phyloP scores from a whole-genome alignment of 2,329 filamentous ascomycete genomes.

The Ceratocystis eucalypticola region DNA sequence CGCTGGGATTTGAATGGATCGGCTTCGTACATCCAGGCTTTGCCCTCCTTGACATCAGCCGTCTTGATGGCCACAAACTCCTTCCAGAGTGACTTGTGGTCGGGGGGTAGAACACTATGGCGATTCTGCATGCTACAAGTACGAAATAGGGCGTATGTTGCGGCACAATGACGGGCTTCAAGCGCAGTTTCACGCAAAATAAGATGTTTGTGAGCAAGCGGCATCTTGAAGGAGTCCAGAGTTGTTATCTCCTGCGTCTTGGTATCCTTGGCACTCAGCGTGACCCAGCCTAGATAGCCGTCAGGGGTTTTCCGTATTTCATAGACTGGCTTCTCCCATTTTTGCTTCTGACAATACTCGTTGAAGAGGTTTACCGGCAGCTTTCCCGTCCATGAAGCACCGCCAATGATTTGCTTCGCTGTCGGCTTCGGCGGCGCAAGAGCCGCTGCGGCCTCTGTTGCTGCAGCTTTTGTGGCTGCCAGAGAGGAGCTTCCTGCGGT shows the following conservation, averaged over 20 bases:
- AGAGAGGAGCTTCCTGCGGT: background rate
- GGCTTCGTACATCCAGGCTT: slow-evolving; percentile 82
- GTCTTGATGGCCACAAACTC: slow-evolving; percentile 74
- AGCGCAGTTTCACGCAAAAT: slow-evolving; percentile 65
- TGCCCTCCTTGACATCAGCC: slow-evolving; percentile 62
- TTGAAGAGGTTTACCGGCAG: slow-evolving; percentile 84
- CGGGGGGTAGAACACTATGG: slow-evolving; percentile 84
- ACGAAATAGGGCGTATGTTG: slow-evolving; percentile 79
- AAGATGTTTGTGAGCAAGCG: slow-evolving; percentile 60
- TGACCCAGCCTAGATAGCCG: slow-evolving; percentile 68
- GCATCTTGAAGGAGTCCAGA: slow-evolving; percentile 71
- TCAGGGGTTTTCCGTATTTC: slow-evolving; percentile 61
- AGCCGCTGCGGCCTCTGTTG: slow-evolving; percentile 10
- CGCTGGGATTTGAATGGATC: slow-evolving; percentile 77
- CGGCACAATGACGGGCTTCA: slow-evolving; percentile 86
- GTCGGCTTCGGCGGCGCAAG: slow-evolving; percentile 45
- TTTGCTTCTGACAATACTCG: slow-evolving; percentile 90
- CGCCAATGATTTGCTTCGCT: slow-evolving; percentile 73
- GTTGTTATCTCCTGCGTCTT: slow-evolving; percentile 69
- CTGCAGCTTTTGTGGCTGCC: slow-evolving; percentile 13
- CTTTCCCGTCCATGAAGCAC: slow-evolving; percentile 94
- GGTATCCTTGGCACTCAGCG: slow-evolving; percentile 57
- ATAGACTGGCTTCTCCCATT: slow-evolving; percentile 91
- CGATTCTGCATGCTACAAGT: slow-evolving; percentile 94
- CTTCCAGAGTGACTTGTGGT: slow-evolving; percentile 84